Evolutionary conservation across 495 filamentous ascomycete species (phyloP), one percentile per base, ranked within the genome.

Genomic region (Gamarada debralockiae): DNA sequence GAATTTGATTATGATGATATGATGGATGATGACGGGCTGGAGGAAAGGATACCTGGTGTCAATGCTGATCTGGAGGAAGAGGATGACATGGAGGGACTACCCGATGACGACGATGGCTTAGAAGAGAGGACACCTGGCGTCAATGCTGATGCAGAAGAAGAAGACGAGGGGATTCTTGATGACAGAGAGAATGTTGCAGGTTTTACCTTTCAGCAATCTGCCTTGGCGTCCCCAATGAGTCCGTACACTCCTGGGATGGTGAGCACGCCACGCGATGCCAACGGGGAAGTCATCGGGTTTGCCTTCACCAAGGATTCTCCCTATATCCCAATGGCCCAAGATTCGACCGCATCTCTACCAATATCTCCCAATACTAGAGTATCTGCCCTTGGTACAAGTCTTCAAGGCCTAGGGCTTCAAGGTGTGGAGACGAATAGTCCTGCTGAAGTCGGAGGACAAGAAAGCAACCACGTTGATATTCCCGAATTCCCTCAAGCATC

Each of bases 21-120:
- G 68, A 82, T 86, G 59, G 86, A 89, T 40, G 75, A 84, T 47
- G 84, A 86, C 55, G 84, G 75, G 3, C 71, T 91, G 31, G 87
- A 95, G 66, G 87, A 92, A 56, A 71, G 73, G 29, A 89, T 91
- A 48, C 86, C 88, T 0, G 86, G 85, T 13, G 81, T 90, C 27
- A 90, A 88, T 63, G 77, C 75, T 27, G 82, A 86, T 63, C 76
- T 74, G 1, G 79, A 86, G 34, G 78, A 79, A 3, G 74, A 78
- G 17, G 77, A 81, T 9, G 59, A 58, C 12, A 67, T 74, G n/a
- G 37, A 56, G 14, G 46, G 23, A 10, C 6, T 69, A 67, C 24
- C 52, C 48, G 14, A 39, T 31, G 66, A 65, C 15, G 69, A 70
- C 45, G 65, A 67, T 13, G 63, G 61, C 38, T 51, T 64, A 5